Conservation (phyloP, 139 green algal genomes). For the Auxenochlorella pyrenoidosa region DNA sequence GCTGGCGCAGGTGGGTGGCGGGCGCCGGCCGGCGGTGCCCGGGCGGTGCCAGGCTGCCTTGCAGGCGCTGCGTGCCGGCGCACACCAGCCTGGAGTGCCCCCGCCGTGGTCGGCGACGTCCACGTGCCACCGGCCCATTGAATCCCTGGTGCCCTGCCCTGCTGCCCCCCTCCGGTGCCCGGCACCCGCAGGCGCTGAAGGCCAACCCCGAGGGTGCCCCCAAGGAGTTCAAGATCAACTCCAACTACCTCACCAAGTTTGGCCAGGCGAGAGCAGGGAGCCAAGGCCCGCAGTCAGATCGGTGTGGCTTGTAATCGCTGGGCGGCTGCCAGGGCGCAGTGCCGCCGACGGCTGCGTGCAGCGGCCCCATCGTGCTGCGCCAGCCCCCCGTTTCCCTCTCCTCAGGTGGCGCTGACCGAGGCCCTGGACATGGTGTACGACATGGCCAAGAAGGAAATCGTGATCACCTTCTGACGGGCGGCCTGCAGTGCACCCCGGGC, state of each 20-base stretch:
- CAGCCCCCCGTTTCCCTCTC: not conserved
- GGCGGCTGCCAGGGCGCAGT: too few species aligned
- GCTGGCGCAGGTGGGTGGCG: slow-evolving; percentile 82
- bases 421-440: slow-evolving; percentile 97
- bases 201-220: slow-evolving; percentile 85
- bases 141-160: not conserved
- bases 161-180: too few species aligned
- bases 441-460: slow-evolving; percentile 81
- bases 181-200: slow-evolving; percentile 88
- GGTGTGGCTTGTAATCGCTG: too few species aligned
- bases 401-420: slow-evolving; percentile 91
- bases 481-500: too few species aligned
- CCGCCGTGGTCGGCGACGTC: too few species aligned
- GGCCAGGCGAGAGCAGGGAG: slow-evolving; percentile 68
- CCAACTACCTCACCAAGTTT: slow-evolving; percentile 97
- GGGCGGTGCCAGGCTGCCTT: too few species aligned
- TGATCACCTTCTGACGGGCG: slow-evolving; percentile 34
- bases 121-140: too few species aligned
- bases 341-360: too few species aligned
- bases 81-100: too few species aligned
- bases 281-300: not conserved
- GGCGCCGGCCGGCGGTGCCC: too few species aligned
- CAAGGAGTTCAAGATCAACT: slow-evolving; percentile 87
- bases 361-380: too few species aligned
- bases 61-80: too few species aligned